Evolutionary conservation across 2,329 filamentous ascomycete species (phyloP).

Genomic region (Diaporthe nobilis): DNA sequence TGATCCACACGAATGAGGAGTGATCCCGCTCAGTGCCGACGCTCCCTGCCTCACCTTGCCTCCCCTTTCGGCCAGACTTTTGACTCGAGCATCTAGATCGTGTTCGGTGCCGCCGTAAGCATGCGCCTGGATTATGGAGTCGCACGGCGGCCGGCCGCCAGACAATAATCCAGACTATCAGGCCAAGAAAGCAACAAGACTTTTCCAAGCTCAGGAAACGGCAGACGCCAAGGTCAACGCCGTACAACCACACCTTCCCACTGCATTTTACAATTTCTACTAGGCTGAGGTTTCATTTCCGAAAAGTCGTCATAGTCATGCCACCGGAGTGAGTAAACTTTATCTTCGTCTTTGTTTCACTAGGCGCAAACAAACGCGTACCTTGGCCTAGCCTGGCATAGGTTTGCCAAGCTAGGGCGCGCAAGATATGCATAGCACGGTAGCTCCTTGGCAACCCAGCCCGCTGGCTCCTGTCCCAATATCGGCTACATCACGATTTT

Average conservation of each 20-base stretch:
- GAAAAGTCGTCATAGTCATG: constrained; percentile 15
- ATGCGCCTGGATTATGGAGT: constrained; percentile 1
- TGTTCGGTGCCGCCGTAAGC: constrained; percentile 3
- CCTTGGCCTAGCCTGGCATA: constrained; percentile 2
- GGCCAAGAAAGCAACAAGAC: constrained; percentile 27
- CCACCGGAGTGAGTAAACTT: constrained; percentile 3
- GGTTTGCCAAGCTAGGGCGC: constrained; percentile 17
- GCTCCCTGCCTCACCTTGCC: not conserved
- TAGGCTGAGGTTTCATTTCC: constrained; percentile 20
- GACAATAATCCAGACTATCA: not conserved
- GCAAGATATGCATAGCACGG: constrained; percentile 22
- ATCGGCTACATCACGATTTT: constrained; percentile 7
- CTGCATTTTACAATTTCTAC: constrained; percentile 5
- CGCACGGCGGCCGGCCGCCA: constrained; percentile 6
- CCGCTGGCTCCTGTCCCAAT: not conserved
- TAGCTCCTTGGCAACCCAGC: constrained; percentile 20
- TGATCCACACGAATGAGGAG: not conserved
- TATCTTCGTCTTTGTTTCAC: constrained; percentile 18
- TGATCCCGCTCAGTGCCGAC: not conserved
- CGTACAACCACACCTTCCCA: not conserved
- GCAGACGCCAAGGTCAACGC: not conserved
- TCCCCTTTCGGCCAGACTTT: constrained; percentile 9
- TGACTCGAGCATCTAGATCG: not conserved
- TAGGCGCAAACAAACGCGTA: constrained; percentile 19
- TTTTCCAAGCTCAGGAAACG: constrained; percentile 17